Percentiles rank a stretch among this genome's conserved stretches.
phyloP scores from a whole-genome alignment of 352 stramenopile genomes.

The Phytopythium helicoides region DNA sequence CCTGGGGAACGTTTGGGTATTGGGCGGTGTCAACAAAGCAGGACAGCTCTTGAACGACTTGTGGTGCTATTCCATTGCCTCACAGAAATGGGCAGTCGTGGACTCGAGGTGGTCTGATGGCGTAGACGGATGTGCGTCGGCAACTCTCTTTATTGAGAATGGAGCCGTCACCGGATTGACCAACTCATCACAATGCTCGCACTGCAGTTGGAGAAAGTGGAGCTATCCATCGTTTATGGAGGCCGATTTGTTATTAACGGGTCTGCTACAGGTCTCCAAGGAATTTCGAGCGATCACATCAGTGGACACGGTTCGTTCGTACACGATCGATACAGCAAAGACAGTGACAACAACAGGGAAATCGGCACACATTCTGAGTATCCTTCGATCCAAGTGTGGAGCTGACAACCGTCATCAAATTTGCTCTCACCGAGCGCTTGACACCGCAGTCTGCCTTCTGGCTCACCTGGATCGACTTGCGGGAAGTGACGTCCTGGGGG shows the following conservation, averaged over 20 bases:
- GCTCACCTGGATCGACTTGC: slow-evolving; percentile 77
- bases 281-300: slow-evolving; percentile 33
- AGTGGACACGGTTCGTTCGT: slow-evolving; percentile 33
- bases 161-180: slow-evolving; percentile 52
- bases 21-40: slow-evolving; percentile 48
- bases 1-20: slow-evolving; percentile 81
- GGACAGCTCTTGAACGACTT: slow-evolving; percentile 59
- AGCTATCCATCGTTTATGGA: slow-evolving; percentile 46
- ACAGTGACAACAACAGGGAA: slow-evolving; percentile 55
- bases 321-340: slow-evolving; percentile 43
- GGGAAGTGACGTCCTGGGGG: slow-evolving; percentile 66
- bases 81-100: slow-evolving; percentile 59
- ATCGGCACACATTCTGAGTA: slow-evolving; percentile 42
- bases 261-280: slow-evolving; percentile 10
- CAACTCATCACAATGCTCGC: slow-evolving; percentile 17
- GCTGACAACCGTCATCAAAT: slow-evolving; percentile 28
- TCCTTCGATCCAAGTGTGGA: slow-evolving; percentile 44
- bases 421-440: slow-evolving; percentile 43
- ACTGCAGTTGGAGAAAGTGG: too few species aligned
- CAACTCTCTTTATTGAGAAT: slow-evolving; percentile 37
- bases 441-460: slow-evolving; percentile 73
- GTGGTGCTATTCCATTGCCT: slow-evolving; percentile 75
- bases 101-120: slow-evolving; percentile 46
- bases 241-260: slow-evolving; percentile 29
- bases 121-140: slow-evolving; percentile 43